Evolutionary conservation across 2,329 filamentous ascomycete genomes (phyloP).

Genomic region (Paecilomyces formosus): DNA sequence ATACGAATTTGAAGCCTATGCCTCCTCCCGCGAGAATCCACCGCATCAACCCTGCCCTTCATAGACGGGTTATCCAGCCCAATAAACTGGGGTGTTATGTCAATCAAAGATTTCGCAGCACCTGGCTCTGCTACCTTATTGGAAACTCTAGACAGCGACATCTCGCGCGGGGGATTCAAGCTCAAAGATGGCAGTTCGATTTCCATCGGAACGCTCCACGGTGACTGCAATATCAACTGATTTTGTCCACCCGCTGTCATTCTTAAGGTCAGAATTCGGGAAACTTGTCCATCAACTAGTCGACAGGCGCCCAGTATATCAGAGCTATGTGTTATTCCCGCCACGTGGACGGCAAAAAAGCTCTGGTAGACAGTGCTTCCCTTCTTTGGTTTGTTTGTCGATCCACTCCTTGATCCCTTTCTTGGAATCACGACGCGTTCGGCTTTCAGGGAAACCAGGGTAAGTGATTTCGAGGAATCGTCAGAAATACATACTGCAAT

Average conservation of each 20-base stretch:
- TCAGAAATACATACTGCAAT: slow-evolving; percentile 61
- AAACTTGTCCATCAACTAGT: slow-evolving; percentile 58
- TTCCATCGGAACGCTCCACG: slow-evolving; percentile 65
- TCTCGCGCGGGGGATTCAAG: slow-evolving; percentile 52
- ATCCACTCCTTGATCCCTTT: slow-evolving; percentile 14
- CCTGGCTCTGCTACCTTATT: slow-evolving; percentile 48
- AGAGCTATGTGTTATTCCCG: slow-evolving; percentile 51
- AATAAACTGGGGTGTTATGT: slow-evolving; percentile 35
- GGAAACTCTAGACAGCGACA: slow-evolving; percentile 49
- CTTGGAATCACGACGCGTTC: slow-evolving; percentile 33
- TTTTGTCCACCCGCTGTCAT: slow-evolving; percentile 56
- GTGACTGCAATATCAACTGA: slow-evolving; percentile 65
- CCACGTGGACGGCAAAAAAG: slow-evolving; percentile 26
- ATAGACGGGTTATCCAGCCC: slow-evolving; percentile 53
- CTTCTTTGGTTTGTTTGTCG: slow-evolving; percentile 18
- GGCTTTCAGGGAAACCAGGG: slow-evolving; percentile 57
- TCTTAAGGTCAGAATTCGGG: slow-evolving; percentile 63
- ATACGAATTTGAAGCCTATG: slow-evolving; percentile 64
- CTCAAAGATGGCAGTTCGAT: slow-evolving; percentile 55
- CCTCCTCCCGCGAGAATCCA: slow-evolving; percentile 53
- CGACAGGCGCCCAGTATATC: slow-evolving; percentile 68
- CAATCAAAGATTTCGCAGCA: slow-evolving; percentile 37
- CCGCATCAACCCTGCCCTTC: slow-evolving; percentile 57
- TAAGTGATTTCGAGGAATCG: slow-evolving; percentile 57
- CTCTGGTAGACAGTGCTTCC: slow-evolving; percentile 14